Conservation (phyloP, 1,284 basidiomycete species). For the Thelephora terrestris region DNA sequence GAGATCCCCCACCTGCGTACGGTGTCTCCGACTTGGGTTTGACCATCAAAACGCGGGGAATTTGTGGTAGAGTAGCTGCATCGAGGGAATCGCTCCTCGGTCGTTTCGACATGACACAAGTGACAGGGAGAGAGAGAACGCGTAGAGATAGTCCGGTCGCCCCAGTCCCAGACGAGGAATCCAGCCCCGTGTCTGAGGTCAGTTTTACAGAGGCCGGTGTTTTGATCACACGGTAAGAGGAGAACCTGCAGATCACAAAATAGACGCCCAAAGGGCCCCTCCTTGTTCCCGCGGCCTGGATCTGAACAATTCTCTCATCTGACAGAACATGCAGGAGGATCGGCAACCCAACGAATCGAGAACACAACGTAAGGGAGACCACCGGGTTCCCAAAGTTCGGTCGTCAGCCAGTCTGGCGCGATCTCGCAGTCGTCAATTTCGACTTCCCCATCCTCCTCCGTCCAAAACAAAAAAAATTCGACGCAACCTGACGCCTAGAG, state of each 20-base stretch:
- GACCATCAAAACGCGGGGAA: not conserved
- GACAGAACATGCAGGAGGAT: not conserved
- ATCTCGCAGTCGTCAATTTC: too few species aligned
- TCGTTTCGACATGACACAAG: not conserved
- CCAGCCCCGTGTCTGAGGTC: not conserved
- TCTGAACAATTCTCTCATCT: too few species aligned
- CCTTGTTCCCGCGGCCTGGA: not conserved
- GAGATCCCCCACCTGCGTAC: not conserved
- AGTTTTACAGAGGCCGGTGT: too few species aligned
- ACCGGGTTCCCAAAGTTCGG: not conserved
- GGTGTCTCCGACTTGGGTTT: not conserved
- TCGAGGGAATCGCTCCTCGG: not conserved
- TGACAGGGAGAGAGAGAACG: not conserved
- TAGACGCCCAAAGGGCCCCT: not conserved
- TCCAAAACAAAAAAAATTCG: too few species aligned
- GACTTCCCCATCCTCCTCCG: too few species aligned
- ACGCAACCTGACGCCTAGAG: too few species aligned
- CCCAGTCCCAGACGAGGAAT: not conserved
- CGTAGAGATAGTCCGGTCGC: not conserved
- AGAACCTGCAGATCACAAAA: too few species aligned
- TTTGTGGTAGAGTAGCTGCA: not conserved
- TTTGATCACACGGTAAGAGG: too few species aligned
- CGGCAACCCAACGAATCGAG: not conserved
- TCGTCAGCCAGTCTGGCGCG: too few species aligned
- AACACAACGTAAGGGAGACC: not conserved